A percentile compares a stretch with the other conserved stretches of the same genome.
These are phyloP conservation scores for Leptoxyphium fumago DNA, from an alignment of 2,329 filamentous ascomycete species.

Conservation along the genomic window DNA sequence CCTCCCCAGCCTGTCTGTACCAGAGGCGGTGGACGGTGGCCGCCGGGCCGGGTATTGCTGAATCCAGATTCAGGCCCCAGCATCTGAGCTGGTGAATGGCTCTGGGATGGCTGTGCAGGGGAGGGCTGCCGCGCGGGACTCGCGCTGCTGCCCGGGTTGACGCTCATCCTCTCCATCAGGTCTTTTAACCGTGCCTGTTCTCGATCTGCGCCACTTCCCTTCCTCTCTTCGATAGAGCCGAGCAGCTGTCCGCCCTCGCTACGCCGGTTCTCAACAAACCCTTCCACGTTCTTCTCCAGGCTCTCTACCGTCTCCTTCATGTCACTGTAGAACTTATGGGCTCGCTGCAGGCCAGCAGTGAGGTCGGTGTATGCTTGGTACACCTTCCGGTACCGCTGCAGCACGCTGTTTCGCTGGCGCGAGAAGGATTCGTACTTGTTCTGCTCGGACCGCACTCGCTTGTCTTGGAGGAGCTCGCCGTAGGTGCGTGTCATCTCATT, in stretches of 20 bases:
- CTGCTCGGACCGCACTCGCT: constrained; percentile 82
- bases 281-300: constrained; percentile 87
- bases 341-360: constrained; percentile 68
- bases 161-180: constrained; percentile 90
- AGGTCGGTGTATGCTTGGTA: constrained; percentile 90
- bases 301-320: constrained; percentile 93
- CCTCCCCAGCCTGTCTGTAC: constrained; percentile 28
- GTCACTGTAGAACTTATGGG: constrained; percentile 85
- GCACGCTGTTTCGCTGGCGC: constrained; percentile 63
- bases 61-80: not conserved
- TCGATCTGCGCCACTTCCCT: constrained; percentile 55
- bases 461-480: constrained; percentile 79
- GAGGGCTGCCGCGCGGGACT: constrained; percentile 26
- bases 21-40: constrained; percentile 27
- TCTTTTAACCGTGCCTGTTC: constrained; percentile 76
- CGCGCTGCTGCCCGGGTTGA: constrained; percentile 42
- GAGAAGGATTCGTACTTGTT: constrained; percentile 87
- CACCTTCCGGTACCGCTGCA: constrained; percentile 77
- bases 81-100: not conserved
- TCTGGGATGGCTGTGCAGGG: constrained; percentile 1
- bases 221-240: constrained; percentile 70
- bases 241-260: constrained; percentile 84
- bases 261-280: constrained; percentile 86
- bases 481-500: constrained; percentile 86
- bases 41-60: constrained; percentile 1